Percentiles rank a stretch among this genome's conserved stretches.
Evolutionary conservation across 306 rosid genomes (phyloP).

Genomic region (Oxytropis ochrocephala): DNA sequence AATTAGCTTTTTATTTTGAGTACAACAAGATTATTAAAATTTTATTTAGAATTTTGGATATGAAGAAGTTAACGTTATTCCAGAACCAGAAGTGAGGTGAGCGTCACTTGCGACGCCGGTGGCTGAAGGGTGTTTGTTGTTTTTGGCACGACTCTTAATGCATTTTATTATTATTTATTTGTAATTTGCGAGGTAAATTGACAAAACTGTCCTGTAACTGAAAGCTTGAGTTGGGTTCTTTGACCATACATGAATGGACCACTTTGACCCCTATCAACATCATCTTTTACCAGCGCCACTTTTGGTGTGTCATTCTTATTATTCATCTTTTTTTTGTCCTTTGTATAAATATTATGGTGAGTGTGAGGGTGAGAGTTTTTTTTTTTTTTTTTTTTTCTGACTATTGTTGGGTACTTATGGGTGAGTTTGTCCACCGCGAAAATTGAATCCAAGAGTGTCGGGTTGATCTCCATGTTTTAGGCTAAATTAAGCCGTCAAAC

Average conservation of each 20-base stretch:
- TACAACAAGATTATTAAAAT: not conserved
- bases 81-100: not conserved
- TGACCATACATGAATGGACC: conserved; percentile 45
- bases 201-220: conserved; percentile 29
- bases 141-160: conserved; percentile 25
- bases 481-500: no score
- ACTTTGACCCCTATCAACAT: conserved; percentile 28
- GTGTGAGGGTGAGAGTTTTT: no score
- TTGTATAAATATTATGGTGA: no score
- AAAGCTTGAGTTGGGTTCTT: conserved; percentile 16
- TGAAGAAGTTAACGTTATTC: not conserved
- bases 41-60: not conserved
- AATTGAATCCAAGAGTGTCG: no score
- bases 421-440: no score
- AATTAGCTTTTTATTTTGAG: not conserved
- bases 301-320: conserved; percentile 5
- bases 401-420: no score
- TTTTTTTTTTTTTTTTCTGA: no score
- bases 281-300: conserved; percentile 11
- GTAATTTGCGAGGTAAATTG: conserved; percentile 14
- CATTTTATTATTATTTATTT: not conserved
- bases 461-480: no score
- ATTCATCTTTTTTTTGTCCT: no score
- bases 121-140: conserved; percentile 22
- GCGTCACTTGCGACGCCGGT: conserved; percentile 23